phyloP scores from a whole-genome alignment of 1,284 basidiomycete species.

The Sutorius eximius region DNA sequence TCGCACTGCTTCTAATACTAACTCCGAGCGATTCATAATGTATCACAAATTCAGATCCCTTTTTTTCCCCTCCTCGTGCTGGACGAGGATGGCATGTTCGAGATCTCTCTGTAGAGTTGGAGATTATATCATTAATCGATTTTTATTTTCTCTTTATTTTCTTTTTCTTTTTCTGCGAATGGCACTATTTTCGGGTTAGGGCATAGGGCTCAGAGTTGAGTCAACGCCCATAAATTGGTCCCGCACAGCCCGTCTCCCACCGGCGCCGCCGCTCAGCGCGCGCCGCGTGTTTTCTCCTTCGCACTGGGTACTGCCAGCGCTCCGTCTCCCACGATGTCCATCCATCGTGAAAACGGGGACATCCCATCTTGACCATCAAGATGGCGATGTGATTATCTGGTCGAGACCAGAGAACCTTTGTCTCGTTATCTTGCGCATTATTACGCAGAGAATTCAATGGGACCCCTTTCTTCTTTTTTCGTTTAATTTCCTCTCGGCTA shows the following conservation, averaged over 20 bases:
- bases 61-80: not conserved
- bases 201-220: not conserved
- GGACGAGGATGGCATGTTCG: slow-evolving; percentile 4
- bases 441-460: slow-evolving; percentile 4
- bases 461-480: not conserved
- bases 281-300: slow-evolving; percentile 29
- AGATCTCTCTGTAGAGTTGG: slow-evolving; percentile 7
- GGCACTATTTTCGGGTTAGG: slow-evolving; percentile 30
- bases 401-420: not conserved
- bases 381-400: slow-evolving; percentile 5
- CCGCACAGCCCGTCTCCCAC: slow-evolving; percentile 20
- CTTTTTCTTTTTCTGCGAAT: not conserved
- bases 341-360: not conserved
- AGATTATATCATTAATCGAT: not conserved
- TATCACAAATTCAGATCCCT: slow-evolving; percentile 13
- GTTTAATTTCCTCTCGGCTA: slow-evolving; percentile 13
- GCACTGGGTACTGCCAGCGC: not conserved
- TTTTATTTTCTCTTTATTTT: not conserved
- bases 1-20: slow-evolving; percentile 8
- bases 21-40: slow-evolving; percentile 22
- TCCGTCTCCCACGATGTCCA: not conserved
- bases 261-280: slow-evolving; percentile 13
- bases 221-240: not conserved
- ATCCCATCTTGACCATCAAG: not conserved
- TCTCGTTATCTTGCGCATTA: slow-evolving; percentile 2